phyloP scores from a whole-genome alignment of 2,329 filamentous ascomycete species.

The Kalaharituber pfeilii region DNA sequence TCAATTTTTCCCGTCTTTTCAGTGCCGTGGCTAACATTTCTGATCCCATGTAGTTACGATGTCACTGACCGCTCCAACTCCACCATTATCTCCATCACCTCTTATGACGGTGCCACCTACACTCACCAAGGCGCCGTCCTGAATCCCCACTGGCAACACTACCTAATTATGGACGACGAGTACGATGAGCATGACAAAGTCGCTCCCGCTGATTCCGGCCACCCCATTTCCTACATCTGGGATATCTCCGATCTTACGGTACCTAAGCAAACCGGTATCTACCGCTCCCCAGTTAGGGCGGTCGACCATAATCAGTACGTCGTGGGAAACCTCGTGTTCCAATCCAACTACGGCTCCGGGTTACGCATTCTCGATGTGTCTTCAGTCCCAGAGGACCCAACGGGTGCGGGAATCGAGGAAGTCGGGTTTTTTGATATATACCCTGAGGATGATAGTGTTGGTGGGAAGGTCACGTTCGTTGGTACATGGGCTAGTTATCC shows the following conservation, averaged over 20 bases:
- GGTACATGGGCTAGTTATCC: conserved; percentile 31
- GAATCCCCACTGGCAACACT: conserved; percentile 30
- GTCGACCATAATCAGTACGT: conserved; percentile 35
- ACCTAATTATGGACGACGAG: conserved; percentile 31
- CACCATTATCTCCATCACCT: conserved; percentile 36
- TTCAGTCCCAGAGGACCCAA: conserved; percentile 29
- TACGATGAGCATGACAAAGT: conserved; percentile 27
- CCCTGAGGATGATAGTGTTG: conserved; percentile 29
- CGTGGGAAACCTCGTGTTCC: conserved; percentile 29
- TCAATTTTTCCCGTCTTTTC: not conserved
- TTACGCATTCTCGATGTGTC: conserved; percentile 30
- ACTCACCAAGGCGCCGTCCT: conserved; percentile 42
- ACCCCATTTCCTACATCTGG: conserved; percentile 28
- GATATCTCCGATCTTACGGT: conserved; percentile 29
- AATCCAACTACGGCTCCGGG: conserved; percentile 31
- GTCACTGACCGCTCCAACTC: conserved; percentile 34
- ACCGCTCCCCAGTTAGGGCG: conserved; percentile 27
- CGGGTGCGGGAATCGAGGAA: conserved; percentile 29
- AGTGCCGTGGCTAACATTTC: not conserved
- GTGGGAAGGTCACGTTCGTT: conserved; percentile 30
- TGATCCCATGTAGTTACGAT: conserved; percentile 26
- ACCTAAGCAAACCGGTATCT: conserved; percentile 31
- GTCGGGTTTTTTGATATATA: conserved; percentile 31
- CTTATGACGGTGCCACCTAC: conserved; percentile 41
- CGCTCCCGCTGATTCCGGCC: conserved; percentile 24